Base-by-base conservation (phyloP, 495 filamentous ascomycete genomes). In the Parathielavia hyrcaniae region DNA sequence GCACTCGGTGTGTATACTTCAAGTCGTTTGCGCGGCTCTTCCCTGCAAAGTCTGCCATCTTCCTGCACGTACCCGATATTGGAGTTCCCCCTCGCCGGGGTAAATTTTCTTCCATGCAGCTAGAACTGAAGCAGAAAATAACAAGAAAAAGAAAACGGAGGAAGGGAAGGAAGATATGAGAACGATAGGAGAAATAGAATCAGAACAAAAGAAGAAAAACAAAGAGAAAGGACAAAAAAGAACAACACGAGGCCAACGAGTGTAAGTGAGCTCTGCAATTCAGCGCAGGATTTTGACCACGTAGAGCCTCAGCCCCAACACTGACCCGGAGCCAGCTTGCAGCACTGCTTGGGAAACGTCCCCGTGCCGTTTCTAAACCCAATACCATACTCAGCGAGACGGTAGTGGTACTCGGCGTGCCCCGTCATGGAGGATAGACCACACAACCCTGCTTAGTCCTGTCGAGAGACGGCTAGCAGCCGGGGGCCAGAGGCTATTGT, bases 11-110 rank as follows among this genome's bases (percentile, higher is more conserved):
- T 9, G 26, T 1, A 14, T 22, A 16, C n/a, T 34, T 2, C n/a
- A 20, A 35, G 50, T 8, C 23, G 26, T 47, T 17, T 35, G 5
- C 23, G 19, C 22, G 53, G 52, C 51, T 45, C 23, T 54, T 30
- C 41, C 54, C 43, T 41, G 23, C 61, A 44, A 50, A 50, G 64
- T 51, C 56, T 69, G 66, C 58, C 61, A 63, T 63, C 32, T 49
- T 53, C 20, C 61, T 72, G 69, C 68, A 66, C 32, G 44, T 64
- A 69, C 26, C 69, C 69, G 69, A 57, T 52, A 34, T 47, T 64
- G 55, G 56, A 55, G 59, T 58, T 53, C 60, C 56, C 60, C 64
- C 60, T 61, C 22, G 59, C 45, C 55, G 38, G 61, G 40, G 57
- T 48, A 55, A 48, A 64, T n/a, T 16, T 32, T 40, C 23, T 50